Evolutionary conservation across 495 filamentous ascomycete genomes (phyloP).

Genomic region (Aspergillus egyptiacus): DNA sequence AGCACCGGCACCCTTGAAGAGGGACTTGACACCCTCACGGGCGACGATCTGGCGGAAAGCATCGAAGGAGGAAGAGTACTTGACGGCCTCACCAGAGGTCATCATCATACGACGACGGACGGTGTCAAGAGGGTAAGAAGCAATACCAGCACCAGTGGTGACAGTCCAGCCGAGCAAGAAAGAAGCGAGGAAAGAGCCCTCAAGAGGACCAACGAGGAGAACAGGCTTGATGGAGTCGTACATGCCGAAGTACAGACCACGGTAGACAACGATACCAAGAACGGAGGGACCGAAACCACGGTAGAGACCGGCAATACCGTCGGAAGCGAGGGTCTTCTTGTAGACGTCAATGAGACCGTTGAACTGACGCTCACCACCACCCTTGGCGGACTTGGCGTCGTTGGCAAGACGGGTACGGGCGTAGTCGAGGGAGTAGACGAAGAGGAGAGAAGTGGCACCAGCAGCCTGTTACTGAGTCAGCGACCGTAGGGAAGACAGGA

Average conservation of each 20-base stretch:
- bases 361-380: constrained; percentile 96
- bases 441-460: constrained; percentile 98
- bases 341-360: constrained; percentile 99
- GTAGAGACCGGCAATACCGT: constrained; percentile 99
- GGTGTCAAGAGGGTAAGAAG: constrained; percentile 98
- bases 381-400: constrained; percentile 96
- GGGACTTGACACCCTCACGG: constrained; percentile 92
- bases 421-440: constrained; percentile 99
- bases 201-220: constrained; percentile 82
- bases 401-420: constrained; percentile 99
- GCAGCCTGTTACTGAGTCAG: constrained; percentile 59
- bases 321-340: constrained; percentile 98
- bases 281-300: constrained; percentile 99
- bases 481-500: neutral
- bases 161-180: constrained; percentile 98
- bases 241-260: constrained; percentile 99
- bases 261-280: constrained; percentile 97
- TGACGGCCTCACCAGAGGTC: constrained; percentile 94
- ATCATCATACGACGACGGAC: constrained; percentile 99
- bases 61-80: constrained; percentile 94
- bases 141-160: constrained; percentile 99
- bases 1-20: constrained; percentile 99
- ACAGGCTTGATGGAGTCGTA: constrained; percentile 99
- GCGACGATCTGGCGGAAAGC: constrained; percentile 92
- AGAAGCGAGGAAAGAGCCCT: constrained; percentile 98